Base-by-base conservation (phyloP, 2,329 filamentous ascomycete genomes). In the Botrytis fabae region DNA sequence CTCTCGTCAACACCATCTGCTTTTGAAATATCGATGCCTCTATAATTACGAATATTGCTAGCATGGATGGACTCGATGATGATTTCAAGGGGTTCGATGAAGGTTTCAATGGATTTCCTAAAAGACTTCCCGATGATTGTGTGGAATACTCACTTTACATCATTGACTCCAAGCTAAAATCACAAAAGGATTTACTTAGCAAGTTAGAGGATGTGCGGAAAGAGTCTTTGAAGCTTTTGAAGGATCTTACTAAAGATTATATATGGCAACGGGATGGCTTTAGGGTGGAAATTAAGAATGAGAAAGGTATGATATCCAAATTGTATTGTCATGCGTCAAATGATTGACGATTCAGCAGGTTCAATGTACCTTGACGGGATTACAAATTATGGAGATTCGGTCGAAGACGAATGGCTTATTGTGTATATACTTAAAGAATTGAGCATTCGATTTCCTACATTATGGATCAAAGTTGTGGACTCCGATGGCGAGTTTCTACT, bases 351-450 rank as follows among this genome's bases (percentile, higher is more conserved):
- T n/a, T 32, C 54, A 35, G 25, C 59, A 87, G 87, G 86, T 1
- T 80, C 89, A 14, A 80, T 85, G n/a, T 90, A 91, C 75, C 86
- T 99, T 9, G 88, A 89, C 75, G 95, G 95, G 32, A 85, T 86
- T 69, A 96, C 94, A 0, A 93, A 95, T 80, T 98, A 94, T 79
- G 95, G 95, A 14, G 97, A 99, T 82, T 96, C 94, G 0, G 91
- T 98, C 6, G 95, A 97, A 79, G 96, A 99, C 78, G 97, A 99
- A 84, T 99, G 96, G 97, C 88, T 98, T 9, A 91, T 98, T 74
- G 95, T 98, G 32, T 97, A 95, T 83, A 84, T 98, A 8, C 85
- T 99, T 44, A 90, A 93, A 62, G 92, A 97, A 82, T 84, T 98
- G 77, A 95, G 91, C 77, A 92, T 87, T 77, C 86, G 87, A 54